These are phyloP conservation scores for Rhodocollybia butyracea DNA, from an alignment of 768 basidiomycete genomes.

Conservation along the genomic window DNA sequence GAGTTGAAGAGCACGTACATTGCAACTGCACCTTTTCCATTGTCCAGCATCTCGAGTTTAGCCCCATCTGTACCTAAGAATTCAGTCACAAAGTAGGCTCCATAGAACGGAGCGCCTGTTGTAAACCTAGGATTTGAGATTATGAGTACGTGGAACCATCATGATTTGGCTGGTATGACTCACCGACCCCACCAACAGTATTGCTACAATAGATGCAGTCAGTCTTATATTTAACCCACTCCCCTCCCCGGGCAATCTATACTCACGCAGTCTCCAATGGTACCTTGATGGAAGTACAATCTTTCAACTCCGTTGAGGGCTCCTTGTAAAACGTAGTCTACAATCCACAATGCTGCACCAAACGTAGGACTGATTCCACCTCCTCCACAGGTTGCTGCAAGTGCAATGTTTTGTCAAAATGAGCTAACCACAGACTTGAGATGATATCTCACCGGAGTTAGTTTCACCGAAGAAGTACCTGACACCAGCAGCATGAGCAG, in stretches of 20 bases:
- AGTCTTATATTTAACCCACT: background rate
- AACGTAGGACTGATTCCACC: conserved; percentile 39
- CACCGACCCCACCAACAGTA: conserved; percentile 37
- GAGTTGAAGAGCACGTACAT: conserved; percentile 28
- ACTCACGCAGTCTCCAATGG: conserved; percentile 35
- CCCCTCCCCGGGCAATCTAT: background rate
- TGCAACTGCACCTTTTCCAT: conserved; percentile 25
- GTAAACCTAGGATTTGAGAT: conserved; percentile 14
- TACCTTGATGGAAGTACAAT: conserved; percentile 40
- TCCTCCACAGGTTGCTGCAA: conserved; percentile 35
- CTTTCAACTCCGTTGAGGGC: conserved; percentile 32
- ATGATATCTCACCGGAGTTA: conserved; percentile 28
- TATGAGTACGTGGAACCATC: background rate
- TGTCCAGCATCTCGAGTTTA: conserved; percentile 30
- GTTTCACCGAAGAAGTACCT: conserved; percentile 36
- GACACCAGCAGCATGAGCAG: conserved; percentile 28
- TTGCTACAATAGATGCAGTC: conserved; percentile 18
- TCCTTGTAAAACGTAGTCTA: conserved; percentile 37
- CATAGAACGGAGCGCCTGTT: conserved; percentile 34
- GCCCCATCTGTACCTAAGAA: conserved; percentile 30
- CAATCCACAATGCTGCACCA: conserved; percentile 37
- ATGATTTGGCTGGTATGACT: background rate
- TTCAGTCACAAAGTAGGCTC: conserved; percentile 34
- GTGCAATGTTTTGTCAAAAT: background rate
- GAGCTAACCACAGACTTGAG: background rate